phyloP scores from a whole-genome alignment of 768 basidiomycete genomes.

The Tulasnella sp. region DNA sequence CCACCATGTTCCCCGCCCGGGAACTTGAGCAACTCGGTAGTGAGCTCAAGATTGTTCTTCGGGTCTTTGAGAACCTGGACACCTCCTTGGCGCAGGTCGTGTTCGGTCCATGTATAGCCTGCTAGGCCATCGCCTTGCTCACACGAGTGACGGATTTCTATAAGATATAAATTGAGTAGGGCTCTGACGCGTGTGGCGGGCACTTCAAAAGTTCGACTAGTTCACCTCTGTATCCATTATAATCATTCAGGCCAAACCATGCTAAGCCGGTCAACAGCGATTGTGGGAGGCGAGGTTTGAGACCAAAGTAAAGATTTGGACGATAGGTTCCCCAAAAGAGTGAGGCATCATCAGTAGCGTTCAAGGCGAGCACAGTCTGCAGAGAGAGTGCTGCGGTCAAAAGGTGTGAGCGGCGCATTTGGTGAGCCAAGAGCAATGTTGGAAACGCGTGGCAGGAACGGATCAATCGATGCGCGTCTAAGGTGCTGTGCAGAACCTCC shows the following conservation, averaged over 20 bases:
- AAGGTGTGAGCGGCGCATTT: too few species aligned
- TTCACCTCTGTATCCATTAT: slow-evolving; percentile 43
- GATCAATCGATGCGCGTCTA: too few species aligned
- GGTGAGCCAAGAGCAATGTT: too few species aligned
- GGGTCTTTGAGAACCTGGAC: slow-evolving; percentile 75
- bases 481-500: too few species aligned
- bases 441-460: too few species aligned
- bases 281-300: slow-evolving; percentile 72
- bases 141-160: slow-evolving; percentile 76
- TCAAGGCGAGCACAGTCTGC: background rate
- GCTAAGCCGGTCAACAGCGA: slow-evolving; percentile 89
- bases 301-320: slow-evolving; percentile 91
- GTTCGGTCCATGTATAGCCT: slow-evolving; percentile 78
- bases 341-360: slow-evolving; percentile 21
- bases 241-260: slow-evolving; percentile 89
- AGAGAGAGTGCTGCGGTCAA: too few species aligned
- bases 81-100: slow-evolving; percentile 77
- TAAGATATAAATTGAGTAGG: background rate
- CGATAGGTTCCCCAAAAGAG: slow-evolving; percentile 80
- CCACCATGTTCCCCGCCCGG: slow-evolving; percentile 73
- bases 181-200: background rate
- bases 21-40: slow-evolving; percentile 79
- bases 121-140: slow-evolving; percentile 77
- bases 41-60: slow-evolving; percentile 74
- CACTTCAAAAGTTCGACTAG: background rate